phyloP scores from a whole-genome alignment of 352 stramenopile genomes.

The Phytophthora nicotianae region DNA sequence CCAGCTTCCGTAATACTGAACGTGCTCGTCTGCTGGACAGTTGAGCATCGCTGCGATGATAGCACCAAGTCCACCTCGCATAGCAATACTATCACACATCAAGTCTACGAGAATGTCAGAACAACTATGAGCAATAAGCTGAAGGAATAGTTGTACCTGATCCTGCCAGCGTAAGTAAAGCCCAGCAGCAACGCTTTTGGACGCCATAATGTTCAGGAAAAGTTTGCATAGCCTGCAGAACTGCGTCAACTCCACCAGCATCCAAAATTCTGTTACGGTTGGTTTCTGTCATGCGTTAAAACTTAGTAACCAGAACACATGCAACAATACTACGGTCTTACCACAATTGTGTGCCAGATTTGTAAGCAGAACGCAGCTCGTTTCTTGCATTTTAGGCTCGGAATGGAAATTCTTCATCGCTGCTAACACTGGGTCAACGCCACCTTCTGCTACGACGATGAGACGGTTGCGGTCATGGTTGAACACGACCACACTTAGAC shows the following conservation, averaged over 20 bases:
- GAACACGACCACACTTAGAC: slow-evolving; percentile 81
- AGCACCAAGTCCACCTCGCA: slow-evolving; percentile 64
- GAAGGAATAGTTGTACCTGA: slow-evolving; percentile 45
- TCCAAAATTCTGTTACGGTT: slow-evolving; percentile 82
- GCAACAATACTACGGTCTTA: slow-evolving; percentile 23
- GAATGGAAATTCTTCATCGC: slow-evolving; percentile 67
- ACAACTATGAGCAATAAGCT: background rate
- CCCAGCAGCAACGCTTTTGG: slow-evolving; percentile 87
- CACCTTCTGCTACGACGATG: slow-evolving; percentile 71
- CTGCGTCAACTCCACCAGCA: slow-evolving; percentile 73
- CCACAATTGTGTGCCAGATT: slow-evolving; percentile 89
- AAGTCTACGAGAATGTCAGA: slow-evolving; percentile 40
- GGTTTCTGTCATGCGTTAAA: slow-evolving; percentile 53
- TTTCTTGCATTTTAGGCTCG: slow-evolving; percentile 73
- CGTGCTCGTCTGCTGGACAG: slow-evolving; percentile 55
- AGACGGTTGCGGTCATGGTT: slow-evolving; percentile 79
- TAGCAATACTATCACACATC: slow-evolving; percentile 70
- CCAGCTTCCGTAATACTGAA: slow-evolving; percentile 74
- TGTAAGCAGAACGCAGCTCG: slow-evolving; percentile 74
- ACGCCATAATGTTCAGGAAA: slow-evolving; percentile 72
- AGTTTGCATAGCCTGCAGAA: slow-evolving; percentile 85
- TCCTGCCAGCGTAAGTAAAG: slow-evolving; percentile 79
- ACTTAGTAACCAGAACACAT: slow-evolving; percentile 1
- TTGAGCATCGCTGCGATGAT: slow-evolving; percentile 82
- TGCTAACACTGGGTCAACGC: slow-evolving; percentile 55